A percentile compares a stretch with the other conserved stretches of the same genome.
phyloP scores from a whole-genome alignment of 75 land plant species.

The Sequoiadendron giganteum region DNA sequence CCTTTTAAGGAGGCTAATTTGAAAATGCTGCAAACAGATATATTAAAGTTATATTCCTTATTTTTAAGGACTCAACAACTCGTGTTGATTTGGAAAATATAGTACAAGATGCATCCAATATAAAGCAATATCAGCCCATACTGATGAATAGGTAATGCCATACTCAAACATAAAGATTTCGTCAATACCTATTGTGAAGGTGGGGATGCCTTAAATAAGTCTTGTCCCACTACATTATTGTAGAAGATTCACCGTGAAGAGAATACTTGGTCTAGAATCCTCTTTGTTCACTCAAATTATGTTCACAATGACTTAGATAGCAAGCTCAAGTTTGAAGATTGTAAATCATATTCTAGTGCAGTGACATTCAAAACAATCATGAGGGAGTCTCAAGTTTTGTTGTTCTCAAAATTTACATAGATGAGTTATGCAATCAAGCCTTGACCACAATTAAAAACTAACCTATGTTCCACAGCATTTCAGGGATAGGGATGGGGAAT shows the following conservation, averaged over 20 bases:
- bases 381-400: background rate
- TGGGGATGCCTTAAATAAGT: no score
- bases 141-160: no score
- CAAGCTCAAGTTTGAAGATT: background rate
- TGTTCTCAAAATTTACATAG: background rate
- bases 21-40: background rate
- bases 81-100: background rate
- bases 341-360: background rate
- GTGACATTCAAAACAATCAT: background rate
- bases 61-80: background rate
- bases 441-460: background rate
- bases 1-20: no score
- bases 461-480: no score
- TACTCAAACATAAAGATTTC: no score
- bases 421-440: background rate
- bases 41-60: background rate
- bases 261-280: no score
- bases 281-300: no score
- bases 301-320: no score
- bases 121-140: background rate
- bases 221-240: no score
- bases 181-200: no score
- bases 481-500: no score
- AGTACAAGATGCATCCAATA: background rate
- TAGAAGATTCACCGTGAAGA: no score